A percentile compares a stretch with the other conserved stretches of the same genome.
Conservation (phyloP, 306 rosid genomes). For the Cucumis hystrix region DNA sequence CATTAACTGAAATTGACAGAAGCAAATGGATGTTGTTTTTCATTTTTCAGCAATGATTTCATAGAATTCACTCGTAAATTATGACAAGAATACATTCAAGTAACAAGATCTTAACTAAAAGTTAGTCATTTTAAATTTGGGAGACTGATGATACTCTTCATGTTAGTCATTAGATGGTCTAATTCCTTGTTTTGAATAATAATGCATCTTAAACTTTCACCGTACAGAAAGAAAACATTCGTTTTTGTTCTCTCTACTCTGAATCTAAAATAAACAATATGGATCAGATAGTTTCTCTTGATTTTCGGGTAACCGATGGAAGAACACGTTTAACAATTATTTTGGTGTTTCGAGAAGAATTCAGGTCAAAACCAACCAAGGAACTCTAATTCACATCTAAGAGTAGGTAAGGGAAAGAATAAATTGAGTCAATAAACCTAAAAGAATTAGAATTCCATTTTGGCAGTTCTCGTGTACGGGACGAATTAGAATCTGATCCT, state of each 20-base stretch:
- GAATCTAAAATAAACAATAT: not conserved
- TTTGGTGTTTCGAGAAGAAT: not conserved
- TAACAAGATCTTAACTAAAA: not conserved
- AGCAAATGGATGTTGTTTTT: not conserved
- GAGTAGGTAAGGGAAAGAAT: not conserved
- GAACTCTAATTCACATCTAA: not conserved
- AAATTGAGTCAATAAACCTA: not conserved
- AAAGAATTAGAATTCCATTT: not conserved
- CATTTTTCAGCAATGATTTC: not conserved
- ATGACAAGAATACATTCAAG: not conserved
- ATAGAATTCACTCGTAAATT: not conserved
- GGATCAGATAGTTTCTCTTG: not conserved
- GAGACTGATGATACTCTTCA: not conserved
- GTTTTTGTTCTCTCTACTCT: not conserved
- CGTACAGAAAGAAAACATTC: not conserved
- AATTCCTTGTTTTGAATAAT: not conserved
- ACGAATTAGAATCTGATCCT: not conserved
- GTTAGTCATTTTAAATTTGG: not conserved
- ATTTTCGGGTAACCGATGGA: not conserved
- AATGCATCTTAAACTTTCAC: not conserved
- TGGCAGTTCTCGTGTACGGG: not conserved
- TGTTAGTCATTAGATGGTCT: not conserved
- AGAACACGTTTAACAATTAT: not conserved
- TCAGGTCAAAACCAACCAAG: not conserved
- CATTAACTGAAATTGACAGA: slow-evolving; percentile 40